Base-by-base conservation (phyloP, 495 filamentous ascomycete genomes). In the Cairneyella variabilis region DNA sequence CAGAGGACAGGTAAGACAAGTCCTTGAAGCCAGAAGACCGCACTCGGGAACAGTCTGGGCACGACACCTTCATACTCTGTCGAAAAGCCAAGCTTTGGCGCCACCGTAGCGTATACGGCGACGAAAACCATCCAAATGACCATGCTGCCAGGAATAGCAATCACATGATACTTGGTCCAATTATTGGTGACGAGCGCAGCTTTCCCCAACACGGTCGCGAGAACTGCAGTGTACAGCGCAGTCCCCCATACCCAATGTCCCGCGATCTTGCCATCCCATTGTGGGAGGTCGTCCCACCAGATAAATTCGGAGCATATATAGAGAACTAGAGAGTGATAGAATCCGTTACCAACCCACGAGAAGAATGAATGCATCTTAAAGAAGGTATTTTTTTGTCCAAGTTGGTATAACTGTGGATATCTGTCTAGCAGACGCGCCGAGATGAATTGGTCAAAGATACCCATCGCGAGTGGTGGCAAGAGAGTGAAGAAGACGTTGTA, bases 401-500 rank as follows among this genome's bases (percentile, higher is more conserved):
- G 81, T 51, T 88, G 85, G 70, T 99, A 99, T 23, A 99, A 77
- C 66, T 97, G 95, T 18, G 95, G 95, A 66, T 99, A 99, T 37
- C 95, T 85, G 67, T 99, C 95, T 18, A 99, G 78, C n/a, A 97
- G 75, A 30, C 95, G 86, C 37, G 95, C 95, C 23, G 89, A 95
- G 64, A 99, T 91, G 70, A 95, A 97, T 66, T 99, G 95, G 64
- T 99, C 95, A 57, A 96, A 92, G 58, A 97, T 95, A 59, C 95
- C 95, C 70, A 99, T 89, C 22, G 86, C 92, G 39, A 99, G 84
- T 1, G 95, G 95, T 34, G 95, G 95, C 27, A 97, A 71, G 38
- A 95, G 86, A 8, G 95, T 97, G 72, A 96, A 99, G 68, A 99
- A 86, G 68, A 99, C 90, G 75, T 99, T 99, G 78, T 97, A 99